Evolutionary conservation across 768 basidiomycete species (phyloP), one percentile per base, ranked within the genome.

Genomic region (Boletales sp.): DNA sequence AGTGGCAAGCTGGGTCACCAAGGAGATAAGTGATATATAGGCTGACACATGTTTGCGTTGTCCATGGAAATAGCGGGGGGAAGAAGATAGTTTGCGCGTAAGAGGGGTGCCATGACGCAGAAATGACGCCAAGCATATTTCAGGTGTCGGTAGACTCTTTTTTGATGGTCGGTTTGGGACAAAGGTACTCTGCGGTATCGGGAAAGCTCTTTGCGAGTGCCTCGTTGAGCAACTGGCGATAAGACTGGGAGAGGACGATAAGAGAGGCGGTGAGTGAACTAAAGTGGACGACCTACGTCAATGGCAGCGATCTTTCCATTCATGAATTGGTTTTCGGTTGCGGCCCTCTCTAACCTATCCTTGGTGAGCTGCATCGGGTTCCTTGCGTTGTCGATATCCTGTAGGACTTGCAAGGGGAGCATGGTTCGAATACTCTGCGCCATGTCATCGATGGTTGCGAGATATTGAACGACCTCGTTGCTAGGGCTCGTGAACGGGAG

Each of bases 271-370:
- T 30, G 38, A 29, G 15, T n/a, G 30, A 10, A 51, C 21, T 40
- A 39, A 38, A n/a, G n/a, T n/a, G n/a, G n/a, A 32, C 38, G 31
- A 58, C 80, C 58, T 54, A 89, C 88, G 47, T 82, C 78, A 24
- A 93, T 78, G 1, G 89, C 90, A 40, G 78, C 76, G 35, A 93
- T 87, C 63, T 92, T 91, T 27, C 87, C 90, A 60, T 92, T 90
- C 86, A 90, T 89, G 56, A 90, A 92, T 61, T 91, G 90, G 62
- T 93, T 93, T 70, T 93, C 91, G 3, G 87, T 87, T 29, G 90
- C 88, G 0, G 88, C 82, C 46, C 89, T 77, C 69, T 93, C 90
- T 13, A 93, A 67, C 44, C 87, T 76, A 50, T 91, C 89, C 55
- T 82, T 80, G 15, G 90, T 90, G 45, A 90, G 73, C 61, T 84